Evolutionary conservation across 768 basidiomycete species (phyloP).

Genomic region (Suillus subaureus): DNA sequence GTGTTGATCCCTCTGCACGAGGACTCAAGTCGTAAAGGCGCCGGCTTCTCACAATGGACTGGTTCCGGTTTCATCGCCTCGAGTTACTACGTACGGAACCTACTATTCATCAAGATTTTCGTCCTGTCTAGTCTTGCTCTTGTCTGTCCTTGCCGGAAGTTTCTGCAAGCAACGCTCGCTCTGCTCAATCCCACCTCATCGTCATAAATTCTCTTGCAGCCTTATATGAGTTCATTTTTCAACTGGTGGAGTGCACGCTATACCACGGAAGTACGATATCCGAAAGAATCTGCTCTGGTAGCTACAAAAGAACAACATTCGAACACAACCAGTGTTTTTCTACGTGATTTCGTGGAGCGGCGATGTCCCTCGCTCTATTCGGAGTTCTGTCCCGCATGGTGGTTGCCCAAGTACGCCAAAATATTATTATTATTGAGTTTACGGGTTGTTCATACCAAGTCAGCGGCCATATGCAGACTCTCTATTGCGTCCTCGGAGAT

Average conservation of each 20-base stretch:
- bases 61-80: slow-evolving; percentile 2
- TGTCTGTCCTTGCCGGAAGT: not conserved
- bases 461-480: slow-evolving; percentile 36
- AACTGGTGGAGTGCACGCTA: slow-evolving; percentile 13
- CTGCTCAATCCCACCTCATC: too few species aligned
- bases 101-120: not conserved
- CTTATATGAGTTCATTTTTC: slow-evolving; percentile 25
- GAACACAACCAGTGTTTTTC: slow-evolving; percentile 19
- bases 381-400: slow-evolving; percentile 33
- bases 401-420: slow-evolving; percentile 33
- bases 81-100: not conserved
- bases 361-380: slow-evolving; percentile 31
- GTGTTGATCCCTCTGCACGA: not conserved
- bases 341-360: slow-evolving; percentile 34
- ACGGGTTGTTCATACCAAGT: slow-evolving; percentile 17
- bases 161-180: not conserved
- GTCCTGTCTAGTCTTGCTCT: not conserved
- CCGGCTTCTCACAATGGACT: slow-evolving; percentile 6
- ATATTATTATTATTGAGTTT: not conserved
- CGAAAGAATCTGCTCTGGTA: slow-evolving; percentile 22
- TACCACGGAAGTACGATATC: slow-evolving; percentile 23
- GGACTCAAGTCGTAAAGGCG: not conserved
- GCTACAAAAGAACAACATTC: slow-evolving; percentile 16
- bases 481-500: slow-evolving; percentile 33
- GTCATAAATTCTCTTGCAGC: not conserved